Percentiles rank a stretch among this genome's conserved stretches.
These are phyloP conservation scores for Tremella fuciformis DNA, from an alignment of 768 basidiomycete genomes.

Conservation along the genomic window DNA sequence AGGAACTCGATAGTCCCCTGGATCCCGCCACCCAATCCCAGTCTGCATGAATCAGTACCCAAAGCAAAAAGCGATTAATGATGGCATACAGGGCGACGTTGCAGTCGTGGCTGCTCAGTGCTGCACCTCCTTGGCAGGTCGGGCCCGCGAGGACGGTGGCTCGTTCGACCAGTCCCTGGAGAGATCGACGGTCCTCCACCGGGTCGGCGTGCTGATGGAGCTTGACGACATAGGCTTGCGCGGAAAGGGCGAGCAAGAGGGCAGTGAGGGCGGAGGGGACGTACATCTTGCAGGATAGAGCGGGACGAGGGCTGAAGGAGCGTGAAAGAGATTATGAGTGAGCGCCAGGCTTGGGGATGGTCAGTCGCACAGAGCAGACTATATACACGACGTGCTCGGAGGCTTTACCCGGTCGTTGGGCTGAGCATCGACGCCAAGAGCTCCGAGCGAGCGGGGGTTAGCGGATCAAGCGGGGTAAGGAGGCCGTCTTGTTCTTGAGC, in stretches of 20 bases:
- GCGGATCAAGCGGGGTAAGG: too few species aligned
- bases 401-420: too few species aligned
- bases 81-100: neutral
- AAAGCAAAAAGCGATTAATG: neutral
- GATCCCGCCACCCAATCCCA: neutral
- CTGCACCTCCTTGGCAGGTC: neutral
- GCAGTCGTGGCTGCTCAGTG: neutral
- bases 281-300: neutral
- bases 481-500: too few species aligned
- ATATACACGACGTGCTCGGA: too few species aligned
- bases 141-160: neutral
- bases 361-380: too few species aligned
- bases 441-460: too few species aligned
- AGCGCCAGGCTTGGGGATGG: constrained; percentile 4
- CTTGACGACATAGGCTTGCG: neutral
- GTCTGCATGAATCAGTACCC: neutral
- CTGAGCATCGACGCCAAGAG: too few species aligned
- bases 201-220: neutral
- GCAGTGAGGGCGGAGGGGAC: constrained; percentile 1
- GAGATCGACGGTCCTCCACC: neutral
- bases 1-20: constrained; percentile 3
- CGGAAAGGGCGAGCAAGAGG: neutral
- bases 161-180: neutral
- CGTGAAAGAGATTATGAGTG: neutral
- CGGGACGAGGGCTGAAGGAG: neutral